Evolutionary conservation across 73 alveolate species (phyloP).

Genomic region (Symbiodinium natans): DNA sequence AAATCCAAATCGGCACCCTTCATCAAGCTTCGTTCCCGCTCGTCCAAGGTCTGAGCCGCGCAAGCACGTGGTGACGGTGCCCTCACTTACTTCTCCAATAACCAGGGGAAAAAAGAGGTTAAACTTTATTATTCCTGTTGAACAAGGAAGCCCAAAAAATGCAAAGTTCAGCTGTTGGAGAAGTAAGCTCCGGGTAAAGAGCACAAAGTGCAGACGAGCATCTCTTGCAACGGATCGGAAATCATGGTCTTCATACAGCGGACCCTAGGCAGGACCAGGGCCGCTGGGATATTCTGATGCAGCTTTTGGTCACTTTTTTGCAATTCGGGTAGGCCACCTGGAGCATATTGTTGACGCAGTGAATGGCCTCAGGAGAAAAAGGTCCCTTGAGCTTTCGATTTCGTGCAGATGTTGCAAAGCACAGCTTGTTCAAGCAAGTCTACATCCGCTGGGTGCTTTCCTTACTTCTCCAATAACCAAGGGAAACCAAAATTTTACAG

Average conservation of each 20-base stretch:
- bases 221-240: background rate
- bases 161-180: too few relatives aligned
- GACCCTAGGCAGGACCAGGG: too few relatives aligned
- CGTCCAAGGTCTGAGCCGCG: slow-evolving; percentile 32
- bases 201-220: background rate
- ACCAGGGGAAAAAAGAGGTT: too few relatives aligned
- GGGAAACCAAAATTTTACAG: background rate
- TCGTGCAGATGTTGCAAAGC: background rate
- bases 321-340: slow-evolving; percentile 5
- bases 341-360: slow-evolving; percentile 78
- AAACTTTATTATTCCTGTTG: too few relatives aligned
- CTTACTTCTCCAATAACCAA: background rate
- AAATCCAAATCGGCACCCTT: slow-evolving; percentile 56
- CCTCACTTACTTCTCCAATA: too few relatives aligned
- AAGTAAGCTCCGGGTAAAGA: too few relatives aligned
- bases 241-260: slow-evolving; percentile 4
- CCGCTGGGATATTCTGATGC: too few relatives aligned
- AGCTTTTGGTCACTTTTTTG: too few relatives aligned
- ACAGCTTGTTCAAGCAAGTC: background rate
- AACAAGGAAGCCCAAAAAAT: too few relatives aligned
- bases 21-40: slow-evolving; percentile 48
- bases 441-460: background rate
- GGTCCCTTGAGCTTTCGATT: background rate
- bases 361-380: slow-evolving; percentile 25
- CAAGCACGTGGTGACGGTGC: too few relatives aligned